Evolutionary conservation across 306 rosid genomes (phyloP).

Genomic region (Adenanthera pavonina): DNA sequence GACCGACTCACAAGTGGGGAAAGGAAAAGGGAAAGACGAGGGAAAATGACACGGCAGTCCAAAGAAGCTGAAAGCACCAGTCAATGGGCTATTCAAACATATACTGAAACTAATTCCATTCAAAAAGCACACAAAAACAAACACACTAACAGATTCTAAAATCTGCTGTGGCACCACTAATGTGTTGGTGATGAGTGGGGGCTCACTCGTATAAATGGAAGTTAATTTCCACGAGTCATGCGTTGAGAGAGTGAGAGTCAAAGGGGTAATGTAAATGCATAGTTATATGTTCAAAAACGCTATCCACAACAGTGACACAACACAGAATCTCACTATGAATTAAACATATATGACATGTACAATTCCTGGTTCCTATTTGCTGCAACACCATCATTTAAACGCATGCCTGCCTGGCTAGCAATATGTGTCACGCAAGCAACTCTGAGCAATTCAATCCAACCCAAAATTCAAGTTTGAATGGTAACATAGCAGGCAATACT

Average conservation of each 20-base stretch:
- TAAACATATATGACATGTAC: neutral
- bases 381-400: neutral
- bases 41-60: conserved; percentile 40
- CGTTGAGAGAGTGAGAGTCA: conserved; percentile 8
- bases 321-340: neutral
- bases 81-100: conserved; percentile 36
- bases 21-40: conserved; percentile 24
- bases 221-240: neutral
- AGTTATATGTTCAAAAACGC: conserved; percentile 35
- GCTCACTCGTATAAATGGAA: neutral
- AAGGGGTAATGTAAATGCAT: conserved; percentile 5
- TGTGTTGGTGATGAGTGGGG: too few species aligned
- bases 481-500: conserved; percentile 17
- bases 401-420: neutral
- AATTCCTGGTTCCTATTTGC: neutral
- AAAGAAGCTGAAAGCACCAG: conserved; percentile 44
- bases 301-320: conserved; percentile 27
- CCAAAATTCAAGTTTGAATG: conserved; percentile 18
- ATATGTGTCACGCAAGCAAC: conserved; percentile 38
- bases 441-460: neutral
- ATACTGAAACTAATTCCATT: neutral
- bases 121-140: neutral
- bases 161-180: neutral
- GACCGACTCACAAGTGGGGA: conserved; percentile 27
- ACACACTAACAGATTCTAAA: neutral